These are phyloP conservation scores for Cercospora sp. DNA, from an alignment of 2,329 filamentous ascomycete genomes.

Conservation along the genomic window DNA sequence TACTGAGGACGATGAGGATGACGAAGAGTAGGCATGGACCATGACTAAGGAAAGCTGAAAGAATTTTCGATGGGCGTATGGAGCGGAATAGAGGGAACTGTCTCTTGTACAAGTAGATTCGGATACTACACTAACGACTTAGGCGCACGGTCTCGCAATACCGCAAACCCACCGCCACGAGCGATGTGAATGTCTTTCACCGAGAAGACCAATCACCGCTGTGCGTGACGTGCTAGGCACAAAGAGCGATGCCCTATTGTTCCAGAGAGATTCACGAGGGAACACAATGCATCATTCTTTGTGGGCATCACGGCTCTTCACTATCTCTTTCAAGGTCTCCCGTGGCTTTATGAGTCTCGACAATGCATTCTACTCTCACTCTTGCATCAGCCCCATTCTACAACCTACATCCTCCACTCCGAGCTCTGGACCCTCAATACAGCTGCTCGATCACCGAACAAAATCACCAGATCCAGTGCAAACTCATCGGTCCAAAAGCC, in stretches of 20 bases:
- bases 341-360: not conserved
- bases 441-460: not conserved
- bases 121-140: not conserved
- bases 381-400: not conserved
- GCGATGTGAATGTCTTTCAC: not conserved
- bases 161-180: not conserved
- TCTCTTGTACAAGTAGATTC: not conserved
- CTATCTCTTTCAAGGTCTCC: not conserved
- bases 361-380: not conserved
- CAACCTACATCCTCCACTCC: not conserved
- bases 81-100: not conserved
- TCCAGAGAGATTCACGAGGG: not conserved
- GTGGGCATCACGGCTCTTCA: not conserved
- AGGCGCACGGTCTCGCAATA: not conserved
- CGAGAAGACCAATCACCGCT: not conserved
- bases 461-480: not conserved
- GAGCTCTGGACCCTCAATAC: not conserved
- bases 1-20: slow-evolving; percentile 51
- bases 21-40: not conserved
- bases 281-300: not conserved
- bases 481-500: not conserved
- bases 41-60: not conserved
- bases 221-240: not conserved
- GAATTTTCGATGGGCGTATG: not conserved
- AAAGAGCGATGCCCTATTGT: not conserved